Percentiles rank a stretch among this genome's conserved stretches.
Evolutionary conservation across 2,329 filamentous ascomycete genomes (phyloP).

Genomic region (Phoma sp.): DNA sequence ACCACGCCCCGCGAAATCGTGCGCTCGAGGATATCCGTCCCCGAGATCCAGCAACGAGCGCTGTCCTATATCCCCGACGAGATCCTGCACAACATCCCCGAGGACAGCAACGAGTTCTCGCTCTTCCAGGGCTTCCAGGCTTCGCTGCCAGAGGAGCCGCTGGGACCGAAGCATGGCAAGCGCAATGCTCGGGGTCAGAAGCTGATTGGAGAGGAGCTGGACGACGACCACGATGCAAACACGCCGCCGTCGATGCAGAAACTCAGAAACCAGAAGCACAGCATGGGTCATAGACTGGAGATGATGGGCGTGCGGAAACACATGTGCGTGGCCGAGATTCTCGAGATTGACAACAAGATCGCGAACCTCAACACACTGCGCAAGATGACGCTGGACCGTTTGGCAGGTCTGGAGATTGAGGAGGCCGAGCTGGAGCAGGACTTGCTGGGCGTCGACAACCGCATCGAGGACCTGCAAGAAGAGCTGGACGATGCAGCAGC

Average conservation of each 20-base stretch:
- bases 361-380: conserved; percentile 92
- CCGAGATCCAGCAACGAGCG: conserved; percentile 93
- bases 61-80: conserved; percentile 89
- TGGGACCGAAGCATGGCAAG: conserved; percentile 63
- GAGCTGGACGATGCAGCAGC: conserved; percentile 60
- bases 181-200: conserved; percentile 78
- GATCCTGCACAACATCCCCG: conserved; percentile 85
- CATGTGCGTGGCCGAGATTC: conserved; percentile 96
- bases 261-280: conserved; percentile 79
- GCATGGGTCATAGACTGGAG: conserved; percentile 83
- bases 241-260: conserved; percentile 72
- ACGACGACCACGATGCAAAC: conserved; percentile 57
- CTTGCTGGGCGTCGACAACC: conserved; percentile 66
- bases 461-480: conserved; percentile 68
- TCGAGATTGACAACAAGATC: conserved; percentile 96
- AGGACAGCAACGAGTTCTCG: conserved; percentile 84
- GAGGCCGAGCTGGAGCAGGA: conserved; percentile 91
- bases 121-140: conserved; percentile 97
- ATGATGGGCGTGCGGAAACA: conserved; percentile 93
- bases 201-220: conserved; percentile 69
- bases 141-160: conserved; percentile 73
- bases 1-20: conserved; percentile 94
- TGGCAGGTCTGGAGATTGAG: conserved; percentile 87
- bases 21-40: conserved; percentile 85
- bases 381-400: conserved; percentile 83